These are phyloP conservation scores for Colletotrichum australisinense DNA, from an alignment of 2,329 filamentous ascomycete species.

Conservation along the genomic window DNA sequence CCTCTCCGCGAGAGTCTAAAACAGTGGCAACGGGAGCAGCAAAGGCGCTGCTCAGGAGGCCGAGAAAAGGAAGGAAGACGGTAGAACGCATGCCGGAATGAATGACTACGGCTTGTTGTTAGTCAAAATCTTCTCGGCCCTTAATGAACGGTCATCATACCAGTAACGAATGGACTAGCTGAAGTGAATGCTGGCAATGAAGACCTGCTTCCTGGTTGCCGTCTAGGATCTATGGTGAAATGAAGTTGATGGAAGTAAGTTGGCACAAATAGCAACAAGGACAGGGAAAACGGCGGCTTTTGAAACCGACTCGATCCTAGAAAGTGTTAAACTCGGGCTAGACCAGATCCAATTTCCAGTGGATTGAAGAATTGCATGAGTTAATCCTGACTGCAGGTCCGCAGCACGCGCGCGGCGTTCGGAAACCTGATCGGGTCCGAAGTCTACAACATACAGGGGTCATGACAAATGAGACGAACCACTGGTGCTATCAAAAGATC, in stretches of 20 bases:
- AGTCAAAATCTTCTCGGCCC: not conserved
- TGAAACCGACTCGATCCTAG: not conserved
- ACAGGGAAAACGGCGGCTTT: not conserved
- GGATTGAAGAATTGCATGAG: not conserved
- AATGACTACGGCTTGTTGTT: too few relatives aligned
- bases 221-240: not conserved
- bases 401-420: not conserved
- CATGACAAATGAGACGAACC: not conserved
- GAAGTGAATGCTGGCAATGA: not conserved
- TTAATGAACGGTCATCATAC: not conserved
- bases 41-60: not conserved
- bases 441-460: not conserved
- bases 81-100: not conserved
- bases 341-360: not conserved
- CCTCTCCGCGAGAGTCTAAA: not conserved
- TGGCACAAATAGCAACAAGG: not conserved
- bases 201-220: not conserved
- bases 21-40: not conserved
- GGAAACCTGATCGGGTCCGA: not conserved
- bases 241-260: not conserved
- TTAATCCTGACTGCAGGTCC: not conserved
- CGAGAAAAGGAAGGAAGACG: not conserved
- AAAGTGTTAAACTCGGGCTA: not conserved
- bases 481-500: not conserved
- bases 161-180: not conserved